Evolutionary conservation across 2,329 filamentous ascomycete species (phyloP).

Genomic region (Geosmithia morbida): DNA sequence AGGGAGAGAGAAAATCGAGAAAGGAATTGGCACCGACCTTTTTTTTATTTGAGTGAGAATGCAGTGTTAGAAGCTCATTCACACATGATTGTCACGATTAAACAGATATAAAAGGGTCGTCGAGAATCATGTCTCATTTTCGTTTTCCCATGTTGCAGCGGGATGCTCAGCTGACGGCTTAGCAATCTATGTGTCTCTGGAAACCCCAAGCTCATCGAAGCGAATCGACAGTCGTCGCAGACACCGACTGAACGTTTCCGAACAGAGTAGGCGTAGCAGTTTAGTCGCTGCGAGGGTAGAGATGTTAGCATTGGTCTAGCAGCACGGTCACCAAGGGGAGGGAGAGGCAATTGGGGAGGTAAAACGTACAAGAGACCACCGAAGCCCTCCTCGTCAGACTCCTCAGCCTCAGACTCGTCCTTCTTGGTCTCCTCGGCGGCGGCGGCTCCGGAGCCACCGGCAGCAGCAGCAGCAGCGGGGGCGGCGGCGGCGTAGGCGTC

Average conservation of each 20-base stretch:
- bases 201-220: slow-evolving; percentile 27
- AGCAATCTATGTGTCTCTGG: slow-evolving; percentile 31
- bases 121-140: slow-evolving; percentile 12
- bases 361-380: slow-evolving; percentile 59
- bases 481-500: slow-evolving; percentile 84
- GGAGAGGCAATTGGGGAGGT: neutral
- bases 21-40: slow-evolving; percentile 28
- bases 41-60: slow-evolving; percentile 9
- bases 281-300: slow-evolving; percentile 30
- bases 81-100: slow-evolving; percentile 1
- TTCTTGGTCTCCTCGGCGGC: slow-evolving; percentile 50
- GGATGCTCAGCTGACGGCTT: slow-evolving; percentile 25
- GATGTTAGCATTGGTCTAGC: slow-evolving; percentile 20
- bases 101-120: neutral
- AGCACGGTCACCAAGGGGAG: neutral
- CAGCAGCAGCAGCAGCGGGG: slow-evolving; percentile 48
- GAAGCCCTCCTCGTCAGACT: slow-evolving; percentile 48
- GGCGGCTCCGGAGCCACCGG: slow-evolving; percentile 32
- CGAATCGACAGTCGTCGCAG: slow-evolving; percentile 22
- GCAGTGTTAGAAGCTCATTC: neutral
- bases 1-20: slow-evolving; percentile 9
- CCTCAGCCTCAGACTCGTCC: slow-evolving; percentile 42
- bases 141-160: slow-evolving; percentile 10
- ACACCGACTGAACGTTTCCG: slow-evolving; percentile 21
- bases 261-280: slow-evolving; percentile 19